Evolutionary conservation across 257 asterid genomes (phyloP), one percentile per base, ranked within the genome.

Genomic region (Verbascum thapsus): DNA sequence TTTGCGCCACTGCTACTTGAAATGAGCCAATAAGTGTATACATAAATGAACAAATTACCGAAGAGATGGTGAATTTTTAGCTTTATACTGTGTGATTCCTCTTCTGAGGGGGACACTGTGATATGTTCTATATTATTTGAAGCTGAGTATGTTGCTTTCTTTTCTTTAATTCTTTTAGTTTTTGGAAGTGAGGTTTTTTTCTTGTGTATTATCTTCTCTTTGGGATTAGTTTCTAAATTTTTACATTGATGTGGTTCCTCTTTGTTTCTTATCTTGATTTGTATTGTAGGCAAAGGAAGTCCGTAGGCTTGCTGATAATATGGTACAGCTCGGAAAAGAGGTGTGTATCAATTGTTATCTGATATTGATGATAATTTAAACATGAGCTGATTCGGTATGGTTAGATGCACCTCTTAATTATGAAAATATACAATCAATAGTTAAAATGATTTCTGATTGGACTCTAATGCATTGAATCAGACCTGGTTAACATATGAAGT

Each of bases 271-370:
- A 5, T 26, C 13, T 67, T 68, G 9, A 13, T 55, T 37, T 40
- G 43, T 3, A 34, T 10, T 67, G 40, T 55, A 91, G 98, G 98
- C 98, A 3, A 88, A 88, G 80, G 96, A 88, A 83, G 87, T 91
- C n/a, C 90, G 96, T 18, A 78, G 98, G 80, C 89, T 88, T 63
- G 98, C 98, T 6, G 96, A 91, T 74, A 88, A 86, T 66, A 91
- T 91, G 98, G 95, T 91, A 18, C 95, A 88, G 81, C 90, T 91
- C 19, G 98, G 98, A 20, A 91, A 91, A 60, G 96, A 91, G 96
- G 98, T 88, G 20, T 45, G 73, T 42, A 7, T 74, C 45, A 12
- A 6, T 4, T 19, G 42, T 51, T 48, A 45, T 32, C 6, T 38
- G 19, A 51, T 7, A 61, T 17, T 64, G 7, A 52, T 66, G 43